These are phyloP conservation scores for Steccherinum ochraceum DNA, from an alignment of 768 basidiomycete species.

Conservation along the genomic window DNA sequence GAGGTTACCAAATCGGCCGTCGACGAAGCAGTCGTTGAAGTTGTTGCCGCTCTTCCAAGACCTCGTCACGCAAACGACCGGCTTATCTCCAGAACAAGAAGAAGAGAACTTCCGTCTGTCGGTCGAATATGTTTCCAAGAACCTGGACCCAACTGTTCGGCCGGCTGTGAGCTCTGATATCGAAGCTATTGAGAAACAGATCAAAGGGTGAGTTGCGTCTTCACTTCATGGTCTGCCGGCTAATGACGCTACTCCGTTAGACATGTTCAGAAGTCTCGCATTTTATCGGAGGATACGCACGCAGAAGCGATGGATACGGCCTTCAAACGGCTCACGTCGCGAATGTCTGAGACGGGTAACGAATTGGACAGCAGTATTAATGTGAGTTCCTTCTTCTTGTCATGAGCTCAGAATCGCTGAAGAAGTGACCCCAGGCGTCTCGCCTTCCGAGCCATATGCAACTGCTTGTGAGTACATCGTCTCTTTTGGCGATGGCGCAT, in stretches of 20 bases:
- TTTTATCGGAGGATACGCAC: slow-evolving; percentile 56
- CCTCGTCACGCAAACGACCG: slow-evolving; percentile 50
- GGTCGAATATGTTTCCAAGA: slow-evolving; percentile 53
- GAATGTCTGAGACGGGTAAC: slow-evolving; percentile 34
- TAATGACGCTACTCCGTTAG: slow-evolving; percentile 15
- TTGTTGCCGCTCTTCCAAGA: slow-evolving; percentile 48
- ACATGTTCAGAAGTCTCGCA: slow-evolving; percentile 50
- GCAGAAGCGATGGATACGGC: slow-evolving; percentile 55
- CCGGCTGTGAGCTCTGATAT: slow-evolving; percentile 54
- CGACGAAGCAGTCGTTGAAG: slow-evolving; percentile 43
- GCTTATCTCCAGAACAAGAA: slow-evolving; percentile 36
- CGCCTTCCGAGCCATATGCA: slow-evolving; percentile 69
- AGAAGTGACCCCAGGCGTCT: too few relatives aligned
- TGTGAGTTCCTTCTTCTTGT: slow-evolving; percentile 25
- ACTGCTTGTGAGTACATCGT: slow-evolving; percentile 46
- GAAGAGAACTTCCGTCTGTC: slow-evolving; percentile 40
- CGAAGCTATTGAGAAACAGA: slow-evolving; percentile 42
- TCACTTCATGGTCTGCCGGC: too few relatives aligned
- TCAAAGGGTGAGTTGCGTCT: slow-evolving; percentile 42
- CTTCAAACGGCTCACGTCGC: slow-evolving; percentile 44
- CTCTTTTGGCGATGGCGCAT: neutral
- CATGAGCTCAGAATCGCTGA: neutral
- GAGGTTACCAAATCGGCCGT: slow-evolving; percentile 40
- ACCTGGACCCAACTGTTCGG: slow-evolving; percentile 52
- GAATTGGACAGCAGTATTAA: slow-evolving; percentile 67